Evolutionary conservation across 345 rosid genomes (phyloP).

Genomic region (Lagerstroemia speciosa): DNA sequence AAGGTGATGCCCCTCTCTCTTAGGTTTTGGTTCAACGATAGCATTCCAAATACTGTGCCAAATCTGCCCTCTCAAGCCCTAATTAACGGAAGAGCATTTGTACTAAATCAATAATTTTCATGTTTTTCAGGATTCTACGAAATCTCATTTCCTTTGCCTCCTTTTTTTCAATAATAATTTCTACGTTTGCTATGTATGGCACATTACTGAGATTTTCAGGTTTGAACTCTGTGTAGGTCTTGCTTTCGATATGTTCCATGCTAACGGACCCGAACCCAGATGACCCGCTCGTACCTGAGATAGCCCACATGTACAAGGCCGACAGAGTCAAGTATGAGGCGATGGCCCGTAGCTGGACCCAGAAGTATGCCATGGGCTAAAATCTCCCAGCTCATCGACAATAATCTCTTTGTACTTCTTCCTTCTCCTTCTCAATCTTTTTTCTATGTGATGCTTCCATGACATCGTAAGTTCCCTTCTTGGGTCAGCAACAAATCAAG

Average conservation of each 20-base stretch:
- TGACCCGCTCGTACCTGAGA: conserved; percentile 37
- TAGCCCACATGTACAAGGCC: conserved; percentile 31
- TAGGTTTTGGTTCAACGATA: background rate
- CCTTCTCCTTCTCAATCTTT: too few species aligned
- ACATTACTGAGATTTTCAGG: background rate
- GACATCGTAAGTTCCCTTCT: too few species aligned
- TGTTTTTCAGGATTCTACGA: too few species aligned
- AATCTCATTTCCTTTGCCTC: too few species aligned
- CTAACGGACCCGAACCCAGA: conserved; percentile 35
- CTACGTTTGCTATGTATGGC: too few species aligned
- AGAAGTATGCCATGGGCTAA: conserved; percentile 35
- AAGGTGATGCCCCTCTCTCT: conserved; percentile 7
- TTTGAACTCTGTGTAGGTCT: conserved; percentile 18
- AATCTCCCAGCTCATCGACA: background rate
- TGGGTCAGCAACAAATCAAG: too few species aligned
- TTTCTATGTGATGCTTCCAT: too few species aligned
- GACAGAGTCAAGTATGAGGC: conserved; percentile 27
- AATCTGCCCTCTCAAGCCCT: too few species aligned
- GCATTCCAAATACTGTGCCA: too few species aligned
- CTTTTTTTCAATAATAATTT: too few species aligned
- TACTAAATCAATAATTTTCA: too few species aligned
- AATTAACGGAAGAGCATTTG: too few species aligned
- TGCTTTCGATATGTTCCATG: conserved; percentile 30
- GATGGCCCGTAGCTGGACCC: conserved; percentile 37
- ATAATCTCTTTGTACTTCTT: background rate